A percentile compares a stretch with the other conserved stretches of the same genome.
phyloP scores from a whole-genome alignment of 2,329 filamentous ascomycete species.

The Cordyceps cateniannulata region DNA sequence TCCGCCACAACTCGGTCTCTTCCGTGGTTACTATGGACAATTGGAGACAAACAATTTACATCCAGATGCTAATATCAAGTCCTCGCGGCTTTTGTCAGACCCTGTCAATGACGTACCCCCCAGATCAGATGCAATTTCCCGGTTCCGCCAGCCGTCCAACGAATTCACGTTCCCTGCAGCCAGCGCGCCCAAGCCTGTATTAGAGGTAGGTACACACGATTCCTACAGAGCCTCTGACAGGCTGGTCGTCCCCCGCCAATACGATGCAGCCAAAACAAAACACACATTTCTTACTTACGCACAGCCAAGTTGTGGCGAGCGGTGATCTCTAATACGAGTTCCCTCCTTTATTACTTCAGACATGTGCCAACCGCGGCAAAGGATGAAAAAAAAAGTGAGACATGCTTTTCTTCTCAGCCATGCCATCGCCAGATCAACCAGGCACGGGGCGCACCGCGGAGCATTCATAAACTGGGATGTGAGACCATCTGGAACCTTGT shows the following conservation, averaged over 20 bases:
- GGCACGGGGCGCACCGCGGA: not conserved
- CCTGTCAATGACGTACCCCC: not conserved
- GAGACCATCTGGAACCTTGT: constrained; percentile 2
- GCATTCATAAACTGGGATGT: not conserved
- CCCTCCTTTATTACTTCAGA: too few relatives aligned
- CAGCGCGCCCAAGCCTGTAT: not conserved
- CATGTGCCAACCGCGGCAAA: not conserved
- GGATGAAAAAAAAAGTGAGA: not conserved
- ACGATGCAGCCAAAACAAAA: not conserved
- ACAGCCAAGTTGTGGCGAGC: not conserved
- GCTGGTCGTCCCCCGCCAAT: not conserved
- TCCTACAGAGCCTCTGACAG: not conserved
- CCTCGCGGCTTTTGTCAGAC: not conserved
- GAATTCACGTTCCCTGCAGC: not conserved
- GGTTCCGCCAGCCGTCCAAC: not conserved
- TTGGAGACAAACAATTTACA: not conserved
- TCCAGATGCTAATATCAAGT: not conserved
- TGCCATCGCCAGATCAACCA: constrained; percentile 10
- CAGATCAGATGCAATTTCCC: not conserved
- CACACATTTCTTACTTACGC: not conserved
- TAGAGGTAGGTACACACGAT: too few relatives aligned
- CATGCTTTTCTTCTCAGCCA: not conserved
- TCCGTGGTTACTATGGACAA: not conserved
- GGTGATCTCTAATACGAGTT: not conserved
- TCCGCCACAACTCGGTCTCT: not conserved